Base-by-base conservation (phyloP, 1,139 yeast genomes). In the Blastobotrys proliferans region DNA sequence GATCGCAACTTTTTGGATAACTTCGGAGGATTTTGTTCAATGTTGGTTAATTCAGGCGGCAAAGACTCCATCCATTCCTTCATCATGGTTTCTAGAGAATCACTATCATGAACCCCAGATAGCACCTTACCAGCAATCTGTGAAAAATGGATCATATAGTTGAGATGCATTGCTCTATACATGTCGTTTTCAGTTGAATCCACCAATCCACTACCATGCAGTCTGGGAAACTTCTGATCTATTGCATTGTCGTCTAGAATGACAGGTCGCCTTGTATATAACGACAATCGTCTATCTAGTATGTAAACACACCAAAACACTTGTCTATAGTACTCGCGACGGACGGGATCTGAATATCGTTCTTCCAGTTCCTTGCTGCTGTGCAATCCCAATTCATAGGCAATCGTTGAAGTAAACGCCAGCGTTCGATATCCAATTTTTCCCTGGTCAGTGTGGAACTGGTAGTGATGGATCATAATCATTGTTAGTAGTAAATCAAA, bases 261-360 rank as follows among this genome's bases (percentile, higher is more conserved):
- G 28, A 46, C 47, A 4, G 60, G 58, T 3, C 56, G 45, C 19
- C 50, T 52, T 11, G 58, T 47, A 28, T 53, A 53, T 25, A 53
- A 45, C 2, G 60, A 48, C 28, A 56, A 30, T 3, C 60, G 46
- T 11, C 58, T 48, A 26, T 56, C 60, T 43, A 54, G 41, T 16
- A 50, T 51, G 35, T 55, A 56, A 4, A 55, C 32, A 24, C 53
- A 55, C 60, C 60, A 56, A 43, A 56, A 56, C 26, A 56, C 38
- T n/a, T 48, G 41, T 11, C 57, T 40, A 17, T 46, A 43, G 30
- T 47, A 38, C 32, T 54, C 58, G 24, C 49, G 36, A 26, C 46
- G 46, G n/a, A 44, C 41, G 3, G 45, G 46, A 29, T 41, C 46
- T 0, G 51, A 37, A 35, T 44, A 51, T 28, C 40, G 40, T 26